phyloP scores from a whole-genome alignment of 2,329 filamentous ascomycete genomes.

The Xylariales sp. region DNA sequence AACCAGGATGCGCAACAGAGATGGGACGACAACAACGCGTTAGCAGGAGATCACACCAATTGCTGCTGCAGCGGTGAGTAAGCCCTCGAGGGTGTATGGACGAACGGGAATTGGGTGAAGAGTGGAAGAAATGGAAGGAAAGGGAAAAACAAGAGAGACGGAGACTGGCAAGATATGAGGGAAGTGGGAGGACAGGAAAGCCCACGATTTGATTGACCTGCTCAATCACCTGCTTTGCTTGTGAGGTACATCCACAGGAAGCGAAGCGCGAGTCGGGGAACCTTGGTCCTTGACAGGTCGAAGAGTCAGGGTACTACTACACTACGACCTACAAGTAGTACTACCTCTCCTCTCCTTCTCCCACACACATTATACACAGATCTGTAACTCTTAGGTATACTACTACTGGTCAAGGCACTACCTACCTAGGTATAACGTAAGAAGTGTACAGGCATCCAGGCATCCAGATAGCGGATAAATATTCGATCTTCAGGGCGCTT shows the following conservation, averaged over 20 bases:
- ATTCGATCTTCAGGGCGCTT: conserved; percentile 7
- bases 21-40: conserved; percentile 33
- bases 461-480: conserved; percentile 20
- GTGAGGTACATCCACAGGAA: conserved; percentile 27
- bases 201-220: conserved; percentile 35
- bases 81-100: conserved; percentile 33
- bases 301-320: conserved; percentile 33
- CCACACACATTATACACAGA: neutral
- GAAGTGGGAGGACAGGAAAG: conserved; percentile 44
- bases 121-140: conserved; percentile 38
- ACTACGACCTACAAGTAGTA: no score
- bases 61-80: conserved; percentile 31
- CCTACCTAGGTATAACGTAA: neutral
- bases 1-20: conserved; percentile 35
- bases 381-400: neutral
- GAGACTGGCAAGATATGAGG: conserved; percentile 49
- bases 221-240: conserved; percentile 42
- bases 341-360: neutral
- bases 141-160: conserved; percentile 39
- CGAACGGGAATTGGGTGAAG: conserved; percentile 39
- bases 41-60: conserved; percentile 29
- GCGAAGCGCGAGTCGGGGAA: conserved; percentile 38
- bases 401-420: conserved; percentile 12
- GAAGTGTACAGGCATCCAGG: conserved; percentile 10
- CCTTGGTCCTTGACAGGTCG: conserved; percentile 33